Base-by-base conservation (phyloP, 345 rosid species). In the Gossypium rotundifolium region DNA sequence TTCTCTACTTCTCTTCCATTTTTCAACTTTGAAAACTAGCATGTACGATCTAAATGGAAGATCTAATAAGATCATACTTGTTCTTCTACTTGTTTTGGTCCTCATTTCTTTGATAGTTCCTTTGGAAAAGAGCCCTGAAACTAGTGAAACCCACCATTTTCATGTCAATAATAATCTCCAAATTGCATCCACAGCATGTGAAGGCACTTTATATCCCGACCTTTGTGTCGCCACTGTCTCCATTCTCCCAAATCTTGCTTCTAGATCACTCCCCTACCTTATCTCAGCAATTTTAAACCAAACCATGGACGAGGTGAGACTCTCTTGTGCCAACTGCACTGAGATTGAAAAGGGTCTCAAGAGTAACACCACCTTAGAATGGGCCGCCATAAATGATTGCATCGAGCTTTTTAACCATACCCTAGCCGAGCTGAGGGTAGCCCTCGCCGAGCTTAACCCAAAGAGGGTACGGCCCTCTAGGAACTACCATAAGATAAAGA, bases 311-410 rank as follows among this genome's bases (percentile, higher is more conserved):
- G 89, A 88, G 58, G 81, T 86, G 49, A 80, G 70, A 59, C 57
- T 77, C 67, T 83, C 88, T 62, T 73, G 77, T 45, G 45, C 85
- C 16, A 84, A 79, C 80, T 87, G 90, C 85, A 74, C 84, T 46
- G 6, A 72, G 53, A 81, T 90, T 72, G 72, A 65, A 60, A 72
- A 40, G 59, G 75, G 66, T 49, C 59, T 74, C 11, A 25, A 48
- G 49, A 73, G 70, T 63, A 79, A 83, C 11, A 75, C 78, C 57
- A 78, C 71, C 1, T 84, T 76, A 2, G 88, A 89, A 51, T 71
- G 44, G 2, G 75, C 78, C n/a, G 98, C 95, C 11, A 77, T 91
- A 44, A 53, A 77, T 2, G 97, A 89, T 77, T 93, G 97, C 74
- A 83, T 83, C 55, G 89, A 88, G 79, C 98, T 91, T 45, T 74